Base-by-base conservation (phyloP, 2,329 filamentous ascomycete genomes). In the Talaromyces amestolkiae region DNA sequence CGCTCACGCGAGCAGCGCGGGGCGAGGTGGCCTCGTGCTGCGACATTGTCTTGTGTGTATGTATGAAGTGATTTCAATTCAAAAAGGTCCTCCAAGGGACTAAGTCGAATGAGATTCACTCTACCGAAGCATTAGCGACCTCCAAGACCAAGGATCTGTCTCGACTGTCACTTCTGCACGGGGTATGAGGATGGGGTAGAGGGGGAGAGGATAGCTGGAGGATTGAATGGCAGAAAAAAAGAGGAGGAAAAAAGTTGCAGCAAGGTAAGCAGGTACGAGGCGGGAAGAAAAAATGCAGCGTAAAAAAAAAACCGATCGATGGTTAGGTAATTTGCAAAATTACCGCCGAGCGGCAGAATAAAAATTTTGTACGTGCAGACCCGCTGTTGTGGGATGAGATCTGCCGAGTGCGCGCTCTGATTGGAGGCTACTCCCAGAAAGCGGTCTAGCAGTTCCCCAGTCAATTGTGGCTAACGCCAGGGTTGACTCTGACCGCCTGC, bases 81-180 rank as follows among this genome's bases (percentile, higher is more conserved):
- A 59, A 19, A 41, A 59, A 69, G 73, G 76, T 78, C 76, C 76
- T 78, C 76, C 72, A 72, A 73, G 68, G 76, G 76, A 78, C 76
- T 71, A 70, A 73, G 70, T 68, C 69, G 66, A 69, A 63, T 68
- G 66, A 73, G 56, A 70, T 70, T 63, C 49, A 63, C 72, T 78
- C 74, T 76, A 77, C 71, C 73, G 72, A 75, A 75, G 73, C 77
- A 78, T 78, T 70, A 74, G 74, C 66, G 71, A 72, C 69, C 70
- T 74, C 68, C 71, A 71, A 71, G 70, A 74, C 68, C 66, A 66
- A 68, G 64, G 41, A 17, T 37, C 68, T 61, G 59, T 43, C 64
- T 63, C 69, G 68, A 68, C 65, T 69, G 70, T 69, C 70, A 70
- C 72, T 72, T 71, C 70, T 68, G 73, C 73, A 73, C 70, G 66